These are phyloP conservation scores for Groenewaldozyma salmanticensis DNA, from an alignment of 805 yeast species.

Conservation along the genomic window DNA sequence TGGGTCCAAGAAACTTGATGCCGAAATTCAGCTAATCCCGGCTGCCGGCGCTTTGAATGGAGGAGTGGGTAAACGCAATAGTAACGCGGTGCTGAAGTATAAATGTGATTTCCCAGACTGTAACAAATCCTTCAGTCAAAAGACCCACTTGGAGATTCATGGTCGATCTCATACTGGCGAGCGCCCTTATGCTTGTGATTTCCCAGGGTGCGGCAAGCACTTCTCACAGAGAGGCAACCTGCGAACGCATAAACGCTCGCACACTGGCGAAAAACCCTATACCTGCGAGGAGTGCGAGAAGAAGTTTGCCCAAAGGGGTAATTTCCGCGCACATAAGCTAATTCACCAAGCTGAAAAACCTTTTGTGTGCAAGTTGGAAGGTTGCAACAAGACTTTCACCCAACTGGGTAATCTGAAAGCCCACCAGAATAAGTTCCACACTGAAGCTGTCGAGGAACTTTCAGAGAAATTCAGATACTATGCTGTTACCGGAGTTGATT, in stretches of 20 bases:
- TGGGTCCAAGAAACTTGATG: constrained; percentile 28
- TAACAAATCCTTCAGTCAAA: constrained; percentile 69
- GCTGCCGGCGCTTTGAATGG: constrained; percentile 64
- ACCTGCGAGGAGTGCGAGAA: constrained; percentile 68
- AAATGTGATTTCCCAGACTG: constrained; percentile 40
- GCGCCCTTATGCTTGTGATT: constrained; percentile 72
- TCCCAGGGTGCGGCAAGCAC: constrained; percentile 53
- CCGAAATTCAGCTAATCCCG: constrained; percentile 12
- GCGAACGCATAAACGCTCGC: constrained; percentile 74
- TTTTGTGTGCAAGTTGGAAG: constrained; percentile 67
- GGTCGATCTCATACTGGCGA: constrained; percentile 79
- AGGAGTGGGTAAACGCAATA: constrained; percentile 72
- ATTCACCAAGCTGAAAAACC: constrained; percentile 79
- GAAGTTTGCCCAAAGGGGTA: constrained; percentile 82
- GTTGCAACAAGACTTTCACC: constrained; percentile 76
- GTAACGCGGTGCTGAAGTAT: constrained; percentile 21
- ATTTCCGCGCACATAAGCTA: constrained; percentile 75
- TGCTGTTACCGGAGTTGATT: constrained; percentile 19
- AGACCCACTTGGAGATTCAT: constrained; percentile 89
- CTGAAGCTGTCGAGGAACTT: constrained; percentile 55
- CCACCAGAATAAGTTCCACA: constrained; percentile 85
- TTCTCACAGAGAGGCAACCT: constrained; percentile 89
- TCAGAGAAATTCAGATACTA: constrained; percentile 38
- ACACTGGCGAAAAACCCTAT: constrained; percentile 90
- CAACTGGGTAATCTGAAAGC: constrained; percentile 90